phyloP scores from a whole-genome alignment of 352 stramenopile species.

The Globisporangium orthogonon region DNA sequence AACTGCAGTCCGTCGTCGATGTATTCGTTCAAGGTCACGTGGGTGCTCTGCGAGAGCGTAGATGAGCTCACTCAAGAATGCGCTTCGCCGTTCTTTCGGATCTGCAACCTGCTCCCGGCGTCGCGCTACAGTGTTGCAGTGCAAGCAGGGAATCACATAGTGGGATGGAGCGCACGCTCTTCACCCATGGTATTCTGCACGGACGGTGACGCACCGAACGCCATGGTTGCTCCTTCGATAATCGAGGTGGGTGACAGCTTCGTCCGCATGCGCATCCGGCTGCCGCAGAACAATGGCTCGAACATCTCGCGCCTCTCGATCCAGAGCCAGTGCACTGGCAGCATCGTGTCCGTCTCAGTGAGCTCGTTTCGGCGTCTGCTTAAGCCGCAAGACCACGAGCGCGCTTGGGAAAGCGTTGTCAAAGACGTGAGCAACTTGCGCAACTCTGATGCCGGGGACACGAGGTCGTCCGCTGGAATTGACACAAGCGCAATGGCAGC shows the following conservation, averaged over 20 bases:
- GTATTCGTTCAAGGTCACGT: constrained; percentile 37
- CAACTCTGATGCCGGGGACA: constrained; percentile 11
- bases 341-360: constrained; percentile 20
- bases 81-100: constrained; percentile 12
- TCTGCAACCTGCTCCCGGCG: constrained; percentile 35
- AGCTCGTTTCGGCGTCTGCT: constrained; percentile 27
- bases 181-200: constrained; percentile 20
- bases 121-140: constrained; percentile 33
- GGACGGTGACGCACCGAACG: constrained; percentile 32
- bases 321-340: constrained; percentile 34
- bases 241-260: constrained; percentile 27
- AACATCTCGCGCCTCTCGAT: constrained; percentile 27
- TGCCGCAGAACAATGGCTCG: constrained; percentile 35
- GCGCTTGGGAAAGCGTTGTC: constrained; percentile 25
- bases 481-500: not conserved
- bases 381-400: constrained; percentile 23
- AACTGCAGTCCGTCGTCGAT: constrained; percentile 10
- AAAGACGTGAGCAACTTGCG: constrained; percentile 22
- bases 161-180: constrained; percentile 37
- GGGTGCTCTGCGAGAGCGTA: constrained; percentile 18
- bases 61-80: constrained; percentile 21
- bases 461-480: not conserved
- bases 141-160: constrained; percentile 34
- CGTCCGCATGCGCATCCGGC: constrained; percentile 31
- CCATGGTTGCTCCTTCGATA: constrained; percentile 30